Evolutionary conservation across 192 early-diverging fungal species (phyloP), one percentile per base, ranked within the genome.

Genomic region (Backusella psychrophila): DNA sequence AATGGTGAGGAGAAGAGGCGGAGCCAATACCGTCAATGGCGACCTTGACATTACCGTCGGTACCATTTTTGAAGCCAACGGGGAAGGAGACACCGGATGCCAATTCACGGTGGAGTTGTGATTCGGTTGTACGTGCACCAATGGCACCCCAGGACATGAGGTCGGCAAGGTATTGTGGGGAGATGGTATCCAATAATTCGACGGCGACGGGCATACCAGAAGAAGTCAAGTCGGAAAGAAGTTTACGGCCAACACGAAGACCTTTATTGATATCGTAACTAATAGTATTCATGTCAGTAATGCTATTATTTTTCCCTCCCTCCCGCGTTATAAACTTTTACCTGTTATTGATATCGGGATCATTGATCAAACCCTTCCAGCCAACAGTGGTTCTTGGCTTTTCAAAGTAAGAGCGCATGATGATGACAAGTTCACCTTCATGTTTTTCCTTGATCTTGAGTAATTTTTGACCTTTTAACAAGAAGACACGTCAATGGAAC

Each of bases 341-440:
- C 84, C 80, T 82, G 39, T 86, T 91, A 78, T 92, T 85, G 72
- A 93, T 88, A 72, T 92, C 89, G 11, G 93, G 91, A 73, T 94
- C 93, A 77, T 94, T 94, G 82, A 95, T 95, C 69, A 95, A 82
- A 36, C 93, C 93, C 84, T 93, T 93, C 94, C 92, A 94, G 17
- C 93, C 97, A 66, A 98, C 95, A 9, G 96, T 98, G 2, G 97
- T 98, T 75, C 97, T 87, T 44, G 97, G 97, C 86, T 99, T 99
- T 80, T 99, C 97, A 92, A 99, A 98, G 91, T 99, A 99, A 75
- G 93, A 90, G 38, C 97, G 90, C 97, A 99, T 99, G 69, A 99
- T 87, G 74, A 99, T 93, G 44, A 93, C 81, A 69, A 99, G 79
- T 17, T 96, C 95, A 65, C 89, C 90, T 70, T 90, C 84, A 73